Conservation (phyloP, 768 basidiomycete species). For the Suillus luteus region DNA sequence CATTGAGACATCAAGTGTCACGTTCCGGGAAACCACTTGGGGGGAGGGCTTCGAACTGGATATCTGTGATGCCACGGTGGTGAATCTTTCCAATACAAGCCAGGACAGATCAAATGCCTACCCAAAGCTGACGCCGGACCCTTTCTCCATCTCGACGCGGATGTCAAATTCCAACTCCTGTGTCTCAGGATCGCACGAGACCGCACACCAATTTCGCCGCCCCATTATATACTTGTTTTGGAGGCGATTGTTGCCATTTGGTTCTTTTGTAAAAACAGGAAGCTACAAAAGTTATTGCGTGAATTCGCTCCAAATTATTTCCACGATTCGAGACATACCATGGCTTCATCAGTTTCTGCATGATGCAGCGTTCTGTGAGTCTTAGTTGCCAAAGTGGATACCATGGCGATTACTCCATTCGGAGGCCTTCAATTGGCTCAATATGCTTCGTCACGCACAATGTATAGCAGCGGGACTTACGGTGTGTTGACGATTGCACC, state of each 20-base stretch:
- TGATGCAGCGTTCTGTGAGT: conserved; percentile 85
- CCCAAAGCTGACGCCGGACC: conserved; percentile 79
- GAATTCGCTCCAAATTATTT: neutral
- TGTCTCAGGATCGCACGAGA: conserved; percentile 55
- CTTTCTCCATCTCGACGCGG: conserved; percentile 84
- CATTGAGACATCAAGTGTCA: conserved; percentile 9
- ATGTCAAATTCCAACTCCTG: conserved; percentile 81
- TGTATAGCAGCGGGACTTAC: conserved; percentile 42
- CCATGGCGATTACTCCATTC: conserved; percentile 71
- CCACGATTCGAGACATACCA: conserved; percentile 48
- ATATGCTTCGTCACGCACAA: conserved; percentile 4
- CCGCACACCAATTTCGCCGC: conserved; percentile 82
- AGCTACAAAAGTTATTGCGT: conserved; percentile 45
- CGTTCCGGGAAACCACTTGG: conserved; percentile 37
- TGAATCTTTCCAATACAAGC: conserved; percentile 5
- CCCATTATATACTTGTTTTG: conserved; percentile 88
- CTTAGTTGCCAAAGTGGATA: conserved; percentile 77
- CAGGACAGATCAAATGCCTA: conserved; percentile 39
- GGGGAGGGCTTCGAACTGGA: conserved; percentile 44
- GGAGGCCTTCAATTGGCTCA: conserved; percentile 49
- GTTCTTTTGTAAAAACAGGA: conserved; percentile 75
- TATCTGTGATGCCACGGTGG: conserved; percentile 38
- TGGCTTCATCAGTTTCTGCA: conserved; percentile 81
- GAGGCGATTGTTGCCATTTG: conserved; percentile 65
- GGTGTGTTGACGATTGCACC: conserved; percentile 97